Base-by-base conservation (phyloP, 345 rosid species). In the Lagerstroemia speciosa region DNA sequence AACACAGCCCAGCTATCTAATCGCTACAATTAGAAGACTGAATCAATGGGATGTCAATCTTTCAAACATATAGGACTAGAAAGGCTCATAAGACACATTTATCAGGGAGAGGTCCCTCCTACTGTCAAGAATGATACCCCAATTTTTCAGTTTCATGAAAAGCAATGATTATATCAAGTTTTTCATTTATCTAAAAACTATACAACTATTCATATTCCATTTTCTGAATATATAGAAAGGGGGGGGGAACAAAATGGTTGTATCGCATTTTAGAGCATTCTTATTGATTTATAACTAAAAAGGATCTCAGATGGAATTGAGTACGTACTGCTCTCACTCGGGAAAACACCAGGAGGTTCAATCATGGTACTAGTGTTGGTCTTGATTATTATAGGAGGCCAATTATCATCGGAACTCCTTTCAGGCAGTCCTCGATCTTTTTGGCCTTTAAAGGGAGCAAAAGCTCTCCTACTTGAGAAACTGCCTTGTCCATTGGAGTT, bases 321-420 rank as follows among this genome's bases (percentile, higher is more conserved):
- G 50, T 24, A 78, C 95, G 62, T 86, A 94, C 99, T 79, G 67
- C 67, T 86, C 73, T 88, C 93, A 45, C 84, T 86, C 71, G 72
- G 82, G 76, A 73, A 81, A 79, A 73, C 74, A 41, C 46, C 46
- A 64, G 89, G 90, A 14, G 84, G 81, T 62, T 91, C 96, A 10
- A 73, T 64, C 68, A 75, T 69, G 65, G 83, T 75, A 76, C 78
- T 83, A 55, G 86, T 69, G 46, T 79, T 81, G 68, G 72, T 77
- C 82, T 78, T 83, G 71, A 84, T 77, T 33, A 79, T 73, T 69
- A 78, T 76, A 70, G 72, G 74, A 74, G 80, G 69, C 73, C 83
- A 79, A 73, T 83, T 90, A 73, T 91, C 96, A 70, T 71, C 81
- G 24, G 76, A 14, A 73, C 73, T 83, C 79, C 86, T 85, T 69